These are phyloP conservation scores for Podospora comata DNA, from an alignment of 495 filamentous ascomycete genomes.

Conservation along the genomic window DNA sequence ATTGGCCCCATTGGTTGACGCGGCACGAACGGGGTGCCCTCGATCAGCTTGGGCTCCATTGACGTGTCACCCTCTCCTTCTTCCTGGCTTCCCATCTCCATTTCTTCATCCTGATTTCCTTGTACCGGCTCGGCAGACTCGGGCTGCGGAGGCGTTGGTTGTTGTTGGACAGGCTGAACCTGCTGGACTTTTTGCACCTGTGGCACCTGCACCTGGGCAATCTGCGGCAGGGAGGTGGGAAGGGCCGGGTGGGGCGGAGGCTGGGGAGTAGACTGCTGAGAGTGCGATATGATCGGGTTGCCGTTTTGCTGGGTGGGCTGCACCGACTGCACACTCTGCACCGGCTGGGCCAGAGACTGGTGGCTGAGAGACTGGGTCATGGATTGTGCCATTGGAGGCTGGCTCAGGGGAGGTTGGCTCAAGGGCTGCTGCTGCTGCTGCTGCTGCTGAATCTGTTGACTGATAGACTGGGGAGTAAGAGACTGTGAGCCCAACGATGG, in stretches of 20 bases:
- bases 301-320: conserved; percentile 35
- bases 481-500: conserved; percentile 21
- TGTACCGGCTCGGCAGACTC: conserved; percentile 35
- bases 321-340: conserved; percentile 19
- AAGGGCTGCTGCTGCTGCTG: conserved; percentile 32
- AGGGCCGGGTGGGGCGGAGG: conserved; percentile 29
- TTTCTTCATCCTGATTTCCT: conserved; percentile 42
- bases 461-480: conserved; percentile 7
- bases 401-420: conserved; percentile 26
- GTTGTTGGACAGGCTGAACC: conserved; percentile 38
- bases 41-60: conserved; percentile 44
- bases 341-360: conserved; percentile 22
- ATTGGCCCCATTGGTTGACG: conserved; percentile 44
- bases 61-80: conserved; percentile 42
- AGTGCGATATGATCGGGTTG: conserved; percentile 30
- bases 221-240: conserved; percentile 25
- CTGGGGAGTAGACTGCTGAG: conserved; percentile 29
- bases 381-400: conserved; percentile 20
- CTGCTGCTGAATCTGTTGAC: conserved; percentile 26
- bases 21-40: conserved; percentile 43
- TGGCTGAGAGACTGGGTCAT: conserved; percentile 21
- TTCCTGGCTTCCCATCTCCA: conserved; percentile 41
- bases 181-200: conserved; percentile 37
- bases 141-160: conserved; percentile 36
- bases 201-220: conserved; percentile 11